Base-by-base conservation (phyloP, 441 rosid species). In the Oxalis stricta region DNA sequence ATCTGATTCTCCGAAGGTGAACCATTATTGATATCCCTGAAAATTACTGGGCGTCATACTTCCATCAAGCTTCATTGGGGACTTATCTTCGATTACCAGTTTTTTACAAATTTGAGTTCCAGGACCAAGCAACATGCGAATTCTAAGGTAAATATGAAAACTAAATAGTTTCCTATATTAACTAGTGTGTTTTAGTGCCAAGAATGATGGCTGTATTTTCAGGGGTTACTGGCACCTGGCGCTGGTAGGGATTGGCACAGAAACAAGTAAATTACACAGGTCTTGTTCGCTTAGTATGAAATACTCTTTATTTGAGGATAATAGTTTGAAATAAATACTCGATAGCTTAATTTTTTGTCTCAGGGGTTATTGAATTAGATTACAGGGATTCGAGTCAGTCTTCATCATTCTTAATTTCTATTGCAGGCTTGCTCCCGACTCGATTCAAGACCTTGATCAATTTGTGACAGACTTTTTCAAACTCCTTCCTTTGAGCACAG, bases 51-150 rank as follows among this genome's bases (percentile, higher is more conserved):
- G 96, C 91, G 61, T 73, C 95, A 47, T 81, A 60, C 74, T 91
- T 83, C 52, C 96, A 91, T 72, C 96, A 91, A 75, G 94, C 93
- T 58, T 86, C 96, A 39, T 61, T 91, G 63, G 88, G 95, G 41
- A 70, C 80, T 47, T 78, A 81, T 63, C 67, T 73, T 45, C n/a
- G 83, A 69, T 53, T 53, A 63, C 61, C 80, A 72, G 52, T 77
- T 83, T 67, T 66, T 75, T 58, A 61, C 75, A 36, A 75, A 63
- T 49, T 46, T 58, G 63, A 58, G 54, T 44, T 33, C 26, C 51
- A 71, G 69, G 42, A 49, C 68, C 33, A 57, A 17, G 14, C 45
- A 44, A 16, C 44, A 46, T 39, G 13, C 46, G 24, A 63, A 61
- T 51, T 48, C 68, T 41, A 60, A 72, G 94, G 95, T 82, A 63